phyloP scores from a whole-genome alignment of 768 basidiomycete species.

The Roridomyces roridus region DNA sequence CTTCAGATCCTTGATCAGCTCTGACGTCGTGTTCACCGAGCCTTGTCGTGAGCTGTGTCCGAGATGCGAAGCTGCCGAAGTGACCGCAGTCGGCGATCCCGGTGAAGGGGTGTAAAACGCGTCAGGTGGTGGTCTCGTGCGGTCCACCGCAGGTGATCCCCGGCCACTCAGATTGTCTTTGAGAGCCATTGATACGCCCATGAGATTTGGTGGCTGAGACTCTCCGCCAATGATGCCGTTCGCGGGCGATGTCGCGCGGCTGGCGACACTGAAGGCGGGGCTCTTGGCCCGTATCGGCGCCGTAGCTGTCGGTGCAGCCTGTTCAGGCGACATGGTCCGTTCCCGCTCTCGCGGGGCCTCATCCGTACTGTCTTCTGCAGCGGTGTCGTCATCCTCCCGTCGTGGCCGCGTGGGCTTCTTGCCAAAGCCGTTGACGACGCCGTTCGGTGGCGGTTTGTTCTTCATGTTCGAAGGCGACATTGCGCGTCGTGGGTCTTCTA shows the following conservation, averaged over 20 bases:
- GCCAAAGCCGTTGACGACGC: conserved; percentile 53
- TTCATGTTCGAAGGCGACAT: conserved; percentile 65
- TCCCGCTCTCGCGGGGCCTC: conserved; percentile 56
- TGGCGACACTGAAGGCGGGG: conserved; percentile 51
- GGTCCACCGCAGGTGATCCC: conserved; percentile 56
- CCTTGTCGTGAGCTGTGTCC: conserved; percentile 51
- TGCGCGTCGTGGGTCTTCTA: conserved; percentile 68
- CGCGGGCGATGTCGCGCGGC: conserved; percentile 68
- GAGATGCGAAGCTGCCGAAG: conserved; percentile 36
- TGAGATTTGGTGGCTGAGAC: conserved; percentile 58
- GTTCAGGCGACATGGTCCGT: conserved; percentile 65
- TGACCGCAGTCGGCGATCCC: conserved; percentile 47
- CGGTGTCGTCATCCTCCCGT: conserved; percentile 50
- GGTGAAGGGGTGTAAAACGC: conserved; percentile 57
- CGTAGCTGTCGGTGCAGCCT: conserved; percentile 25
- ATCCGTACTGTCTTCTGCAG: conserved; percentile 63
- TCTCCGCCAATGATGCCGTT: conserved; percentile 34
- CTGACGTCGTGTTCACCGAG: conserved; percentile 75
- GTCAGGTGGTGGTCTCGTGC: conserved; percentile 60
- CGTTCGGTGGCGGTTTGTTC: conserved; percentile 52
- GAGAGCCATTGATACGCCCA: conserved; percentile 57
- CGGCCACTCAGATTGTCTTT: conserved; percentile 48
- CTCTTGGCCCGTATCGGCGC: conserved; percentile 58
- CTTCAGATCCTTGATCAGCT: conserved; percentile 81
- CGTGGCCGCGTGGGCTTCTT: conserved; percentile 59